These are phyloP conservation scores for Thraustochytrium striatum DNA, from an alignment of 352 stramenopile genomes.

Conservation along the genomic window DNA sequence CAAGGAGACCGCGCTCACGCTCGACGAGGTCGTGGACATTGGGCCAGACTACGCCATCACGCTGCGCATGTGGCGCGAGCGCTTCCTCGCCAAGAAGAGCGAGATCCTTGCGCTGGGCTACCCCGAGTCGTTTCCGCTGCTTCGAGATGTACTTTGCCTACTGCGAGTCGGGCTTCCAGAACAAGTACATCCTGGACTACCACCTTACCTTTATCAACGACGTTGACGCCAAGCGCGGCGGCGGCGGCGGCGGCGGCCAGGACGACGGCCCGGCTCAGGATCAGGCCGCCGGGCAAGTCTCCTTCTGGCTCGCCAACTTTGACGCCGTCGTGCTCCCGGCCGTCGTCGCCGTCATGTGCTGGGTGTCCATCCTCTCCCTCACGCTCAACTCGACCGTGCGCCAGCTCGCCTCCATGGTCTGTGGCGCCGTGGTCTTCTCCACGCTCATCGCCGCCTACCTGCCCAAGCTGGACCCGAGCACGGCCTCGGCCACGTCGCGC, in stretches of 20 bases:
- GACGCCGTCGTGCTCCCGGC: neutral
- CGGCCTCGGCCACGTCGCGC: neutral
- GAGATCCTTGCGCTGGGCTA: slow-evolving; percentile 71
- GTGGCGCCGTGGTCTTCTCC: slow-evolving; percentile 11
- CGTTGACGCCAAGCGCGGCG: neutral
- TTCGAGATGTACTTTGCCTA: slow-evolving; percentile 82
- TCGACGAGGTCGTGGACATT: slow-evolving; percentile 73
- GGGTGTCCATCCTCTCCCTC: slow-evolving; percentile 4
- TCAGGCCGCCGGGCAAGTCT: neutral
- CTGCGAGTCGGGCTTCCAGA: slow-evolving; percentile 76
- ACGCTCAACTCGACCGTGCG: slow-evolving; percentile 30
- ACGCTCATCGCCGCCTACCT: neutral
- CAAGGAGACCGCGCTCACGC: slow-evolving; percentile 1
- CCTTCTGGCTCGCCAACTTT: slow-evolving; percentile 2
- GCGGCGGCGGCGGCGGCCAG: neutral
- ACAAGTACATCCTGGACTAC: slow-evolving; percentile 49
- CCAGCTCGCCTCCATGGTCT: neutral
- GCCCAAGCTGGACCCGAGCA: neutral
- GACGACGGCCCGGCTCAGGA: neutral
- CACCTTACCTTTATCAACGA: slow-evolving; percentile 40
- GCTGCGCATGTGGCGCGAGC: slow-evolving; percentile 75
- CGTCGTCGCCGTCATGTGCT: neutral
- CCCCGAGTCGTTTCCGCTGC: slow-evolving; percentile 73
- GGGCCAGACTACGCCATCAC: slow-evolving; percentile 81
- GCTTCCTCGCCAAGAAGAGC: slow-evolving; percentile 70